A percentile compares a stretch with the other conserved stretches of the same genome.
Evolutionary conservation across 805 yeast species (phyloP).

Genomic region (Candida insectorum): DNA sequence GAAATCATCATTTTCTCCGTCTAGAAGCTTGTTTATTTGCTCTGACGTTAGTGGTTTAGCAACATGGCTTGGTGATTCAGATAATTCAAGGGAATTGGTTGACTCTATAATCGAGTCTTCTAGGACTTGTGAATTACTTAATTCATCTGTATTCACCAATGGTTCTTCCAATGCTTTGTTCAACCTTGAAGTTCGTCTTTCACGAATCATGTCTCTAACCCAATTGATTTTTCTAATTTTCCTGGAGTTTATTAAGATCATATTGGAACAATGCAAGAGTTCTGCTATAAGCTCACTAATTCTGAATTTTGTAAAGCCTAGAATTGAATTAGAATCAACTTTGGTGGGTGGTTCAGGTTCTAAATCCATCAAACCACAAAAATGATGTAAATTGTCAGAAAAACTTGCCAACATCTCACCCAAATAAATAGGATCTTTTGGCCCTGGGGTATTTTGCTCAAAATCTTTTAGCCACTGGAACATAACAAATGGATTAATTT

Average conservation of each 20-base stretch:
- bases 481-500: constrained; percentile 40
- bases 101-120: constrained; percentile 35
- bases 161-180: constrained; percentile 35
- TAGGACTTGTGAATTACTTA: constrained; percentile 30
- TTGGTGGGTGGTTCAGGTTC: constrained; percentile 21
- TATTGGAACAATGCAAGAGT: constrained; percentile 93
- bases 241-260: constrained; percentile 82
- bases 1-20: constrained; percentile 18
- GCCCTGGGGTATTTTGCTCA: constrained; percentile 88
- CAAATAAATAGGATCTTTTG: constrained; percentile 88
- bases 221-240: constrained; percentile 64
- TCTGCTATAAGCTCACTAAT: constrained; percentile 93
- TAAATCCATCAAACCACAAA: constrained; percentile 57
- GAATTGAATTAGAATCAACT: constrained; percentile 33
- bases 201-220: constrained; percentile 66
- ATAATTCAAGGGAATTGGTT: constrained; percentile 13
- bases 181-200: constrained; percentile 39
- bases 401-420: constrained; percentile 82
- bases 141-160: constrained; percentile 9
- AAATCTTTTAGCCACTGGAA: constrained; percentile 44
- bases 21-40: constrained; percentile 10
- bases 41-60: constrained; percentile 14
- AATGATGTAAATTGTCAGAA: constrained; percentile 67
- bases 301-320: constrained; percentile 90
- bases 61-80: constrained; percentile 8